These are phyloP conservation scores for Thraustotheca clavata DNA, from an alignment of 352 stramenopile genomes.

Conservation along the genomic window DNA sequence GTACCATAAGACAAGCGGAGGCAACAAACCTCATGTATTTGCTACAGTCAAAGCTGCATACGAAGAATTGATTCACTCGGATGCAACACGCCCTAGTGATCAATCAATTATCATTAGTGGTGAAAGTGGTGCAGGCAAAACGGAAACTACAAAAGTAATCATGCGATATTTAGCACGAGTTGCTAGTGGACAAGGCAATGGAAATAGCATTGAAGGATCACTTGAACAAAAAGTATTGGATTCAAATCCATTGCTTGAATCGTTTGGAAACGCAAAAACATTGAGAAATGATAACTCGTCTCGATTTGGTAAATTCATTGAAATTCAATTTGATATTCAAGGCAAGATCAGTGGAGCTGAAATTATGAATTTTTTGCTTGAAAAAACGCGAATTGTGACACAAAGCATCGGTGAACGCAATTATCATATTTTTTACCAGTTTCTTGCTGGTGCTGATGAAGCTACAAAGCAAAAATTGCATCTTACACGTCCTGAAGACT, in stretches of 20 bases:
- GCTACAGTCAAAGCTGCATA: conserved; percentile 84
- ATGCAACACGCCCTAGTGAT: conserved; percentile 70
- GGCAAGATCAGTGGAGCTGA: conserved; percentile 85
- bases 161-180: conserved; percentile 83
- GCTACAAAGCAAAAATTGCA: conserved; percentile 52
- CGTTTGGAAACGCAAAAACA: conserved; percentile 90
- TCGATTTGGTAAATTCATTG: conserved; percentile 97
- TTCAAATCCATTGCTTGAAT: conserved; percentile 84
- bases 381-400: conserved; percentile 87
- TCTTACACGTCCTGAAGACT: conserved; percentile 65
- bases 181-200: conserved; percentile 36
- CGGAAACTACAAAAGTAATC: conserved; percentile 89
- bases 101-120: conserved; percentile 91
- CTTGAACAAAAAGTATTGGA: conserved; percentile 76
- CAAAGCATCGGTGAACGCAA: conserved; percentile 90
- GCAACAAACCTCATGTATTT: conserved; percentile 86
- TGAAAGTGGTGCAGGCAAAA: conserved; percentile 86
- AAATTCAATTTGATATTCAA: conserved; percentile 93
- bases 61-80: conserved; percentile 79
- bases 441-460: conserved; percentile 73
- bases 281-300: conserved; percentile 96
- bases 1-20: conserved; percentile 80
- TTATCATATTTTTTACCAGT: conserved; percentile 98
- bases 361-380: conserved; percentile 87
- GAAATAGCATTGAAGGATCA: not conserved